phyloP scores from a whole-genome alignment of 192 early-diverging fungal species.

The Backusella luteola region DNA sequence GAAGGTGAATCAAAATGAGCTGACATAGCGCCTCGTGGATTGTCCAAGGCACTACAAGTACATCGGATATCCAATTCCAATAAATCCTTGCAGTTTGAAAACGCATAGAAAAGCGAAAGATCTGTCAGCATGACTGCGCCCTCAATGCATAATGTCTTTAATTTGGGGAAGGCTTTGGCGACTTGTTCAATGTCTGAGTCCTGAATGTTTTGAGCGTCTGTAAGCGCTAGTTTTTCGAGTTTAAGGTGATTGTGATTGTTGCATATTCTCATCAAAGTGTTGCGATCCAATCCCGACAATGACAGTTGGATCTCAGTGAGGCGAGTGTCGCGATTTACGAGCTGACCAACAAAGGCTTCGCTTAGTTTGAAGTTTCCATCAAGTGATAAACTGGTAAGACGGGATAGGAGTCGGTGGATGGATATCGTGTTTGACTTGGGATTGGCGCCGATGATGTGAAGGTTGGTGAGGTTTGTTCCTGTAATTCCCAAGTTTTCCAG shows the following conservation, averaged over 20 bases:
- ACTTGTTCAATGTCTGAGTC: neutral
- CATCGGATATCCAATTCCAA: neutral
- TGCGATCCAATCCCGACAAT: neutral
- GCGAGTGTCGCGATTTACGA: neutral
- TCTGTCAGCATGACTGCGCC: neutral
- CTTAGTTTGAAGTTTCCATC: slow-evolving; percentile 10
- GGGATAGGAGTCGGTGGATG: neutral
- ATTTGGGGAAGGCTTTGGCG: neutral
- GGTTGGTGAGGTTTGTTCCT: neutral
- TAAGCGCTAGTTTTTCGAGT: slow-evolving; percentile 12
- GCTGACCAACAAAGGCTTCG: neutral
- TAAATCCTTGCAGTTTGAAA: neutral
- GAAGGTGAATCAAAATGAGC: neutral
- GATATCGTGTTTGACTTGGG: neutral
- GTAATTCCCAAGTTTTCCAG: slow-evolving; percentile 15
- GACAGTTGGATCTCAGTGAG: slow-evolving; percentile 11
- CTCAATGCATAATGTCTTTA: neutral
- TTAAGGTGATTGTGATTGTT: neutral
- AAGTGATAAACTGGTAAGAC: neutral
- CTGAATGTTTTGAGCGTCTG: slow-evolving; percentile 22
- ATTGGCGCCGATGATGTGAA: slow-evolving; percentile 30
- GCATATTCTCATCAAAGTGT: neutral
- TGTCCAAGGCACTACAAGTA: neutral
- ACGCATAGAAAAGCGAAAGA: neutral
- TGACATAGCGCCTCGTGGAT: neutral